Conservation (phyloP, 306 rosid species). For the Astragalus glycyphyllos region DNA sequence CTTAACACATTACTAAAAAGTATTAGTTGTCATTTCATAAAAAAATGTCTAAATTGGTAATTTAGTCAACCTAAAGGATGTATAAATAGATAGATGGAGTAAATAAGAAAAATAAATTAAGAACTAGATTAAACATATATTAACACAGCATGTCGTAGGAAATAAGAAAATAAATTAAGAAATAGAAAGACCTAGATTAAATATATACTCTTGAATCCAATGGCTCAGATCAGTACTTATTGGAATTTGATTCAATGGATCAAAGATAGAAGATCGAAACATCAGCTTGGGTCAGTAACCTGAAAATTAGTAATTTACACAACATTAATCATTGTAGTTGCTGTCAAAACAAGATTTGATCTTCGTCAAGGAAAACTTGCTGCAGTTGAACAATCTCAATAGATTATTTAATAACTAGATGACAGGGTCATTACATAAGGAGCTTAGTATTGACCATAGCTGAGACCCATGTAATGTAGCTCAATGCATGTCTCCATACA, state of each 20-base stretch:
- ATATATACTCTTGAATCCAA: slow-evolving; percentile 38
- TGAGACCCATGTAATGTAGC: background rate
- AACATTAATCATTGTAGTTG: slow-evolving; percentile 28
- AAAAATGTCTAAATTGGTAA: too few species aligned
- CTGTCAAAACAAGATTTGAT: background rate
- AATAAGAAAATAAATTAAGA: background rate
- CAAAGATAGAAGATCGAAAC: slow-evolving; percentile 23
- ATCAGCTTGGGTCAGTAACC: slow-evolving; percentile 47
- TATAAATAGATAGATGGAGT: background rate
- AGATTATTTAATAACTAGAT: background rate
- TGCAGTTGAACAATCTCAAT: background rate
- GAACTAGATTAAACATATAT: too few species aligned
- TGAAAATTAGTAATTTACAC: slow-evolving; percentile 43
- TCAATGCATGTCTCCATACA: slow-evolving; percentile 22
- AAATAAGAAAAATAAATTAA: background rate
- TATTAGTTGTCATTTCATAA: too few species aligned
- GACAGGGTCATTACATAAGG: background rate
- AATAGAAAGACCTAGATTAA: slow-evolving; percentile 36
- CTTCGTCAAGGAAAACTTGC: too few species aligned
- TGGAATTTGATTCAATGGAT: slow-evolving; percentile 44
- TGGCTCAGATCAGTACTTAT: slow-evolving; percentile 42
- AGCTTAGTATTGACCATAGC: background rate
- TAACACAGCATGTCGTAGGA: background rate
- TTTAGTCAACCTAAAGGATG: too few species aligned
- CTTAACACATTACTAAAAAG: too few species aligned